A percentile compares a stretch with the other conserved stretches of the same genome.
Evolutionary conservation across 768 basidiomycete species (phyloP).

Genomic region (Fomitopsis pulvina): DNA sequence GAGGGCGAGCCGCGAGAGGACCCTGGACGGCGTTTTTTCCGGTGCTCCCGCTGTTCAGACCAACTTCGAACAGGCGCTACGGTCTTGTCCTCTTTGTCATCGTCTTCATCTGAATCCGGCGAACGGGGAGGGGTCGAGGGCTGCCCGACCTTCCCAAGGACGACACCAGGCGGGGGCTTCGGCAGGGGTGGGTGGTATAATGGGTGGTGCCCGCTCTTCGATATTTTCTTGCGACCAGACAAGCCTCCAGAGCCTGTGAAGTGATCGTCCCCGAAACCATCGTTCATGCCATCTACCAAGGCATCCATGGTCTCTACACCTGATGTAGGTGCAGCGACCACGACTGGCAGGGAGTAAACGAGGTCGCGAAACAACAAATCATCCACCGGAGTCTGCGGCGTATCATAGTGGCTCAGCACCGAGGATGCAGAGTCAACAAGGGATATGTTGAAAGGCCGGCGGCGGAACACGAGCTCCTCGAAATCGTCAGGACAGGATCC

Average conservation of each 20-base stretch:
- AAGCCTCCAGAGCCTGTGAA: conserved; percentile 32
- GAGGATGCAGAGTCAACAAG: conserved; percentile 62
- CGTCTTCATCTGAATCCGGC: conserved; percentile 52
- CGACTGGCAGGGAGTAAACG: conserved; percentile 33
- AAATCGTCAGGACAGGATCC: conserved; percentile 3
- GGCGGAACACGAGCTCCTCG: neutral
- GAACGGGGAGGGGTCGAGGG: conserved; percentile 24
- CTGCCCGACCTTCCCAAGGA: conserved; percentile 42
- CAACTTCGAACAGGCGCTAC: neutral
- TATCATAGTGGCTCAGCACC: conserved; percentile 53
- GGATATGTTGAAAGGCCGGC: conserved; percentile 23
- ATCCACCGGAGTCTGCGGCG: conserved; percentile 63
- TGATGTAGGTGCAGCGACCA: conserved; percentile 70
- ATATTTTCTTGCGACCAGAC: conserved; percentile 46
- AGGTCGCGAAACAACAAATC: conserved; percentile 32
- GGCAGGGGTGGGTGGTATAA: conserved; percentile 81
- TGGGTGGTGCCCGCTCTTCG: conserved; percentile 59
- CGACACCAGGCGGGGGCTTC: conserved; percentile 73
- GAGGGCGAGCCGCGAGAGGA: conserved; percentile 6
- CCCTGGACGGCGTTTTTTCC: conserved; percentile 1
- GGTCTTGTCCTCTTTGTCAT: conserved; percentile 39
- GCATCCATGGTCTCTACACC: conserved; percentile 88
- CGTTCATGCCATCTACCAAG: conserved; percentile 83
- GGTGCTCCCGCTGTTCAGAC: conserved; percentile 2
- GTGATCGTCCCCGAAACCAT: conserved; percentile 43